phyloP scores from a whole-genome alignment of 805 yeast genomes.

The Candida namnaoensis region DNA sequence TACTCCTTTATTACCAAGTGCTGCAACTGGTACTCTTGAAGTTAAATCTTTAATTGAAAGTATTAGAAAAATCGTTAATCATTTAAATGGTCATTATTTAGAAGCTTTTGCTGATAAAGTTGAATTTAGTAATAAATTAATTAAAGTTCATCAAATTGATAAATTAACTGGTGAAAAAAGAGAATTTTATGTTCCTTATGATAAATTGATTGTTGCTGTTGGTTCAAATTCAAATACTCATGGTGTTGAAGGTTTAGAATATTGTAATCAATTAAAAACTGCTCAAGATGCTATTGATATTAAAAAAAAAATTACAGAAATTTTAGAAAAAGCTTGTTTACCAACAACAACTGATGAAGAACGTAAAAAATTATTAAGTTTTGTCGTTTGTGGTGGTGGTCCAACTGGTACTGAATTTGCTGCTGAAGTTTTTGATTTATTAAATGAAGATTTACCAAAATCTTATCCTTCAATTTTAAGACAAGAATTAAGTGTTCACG shows the following conservation, averaged over 20 bases:
- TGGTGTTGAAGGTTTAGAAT: constrained; percentile 61
- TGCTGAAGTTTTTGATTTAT: constrained; percentile 58
- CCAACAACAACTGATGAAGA: constrained; percentile 60
- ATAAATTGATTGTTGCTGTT: constrained; percentile 58
- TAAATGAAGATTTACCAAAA: constrained; percentile 54
- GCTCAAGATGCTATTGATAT: constrained; percentile 56
- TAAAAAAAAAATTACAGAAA: constrained; percentile 43
- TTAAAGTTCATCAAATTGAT: constrained; percentile 43
- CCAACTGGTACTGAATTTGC: constrained; percentile 74
- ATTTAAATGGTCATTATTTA: constrained; percentile 50
- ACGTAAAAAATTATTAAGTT: constrained; percentile 49
- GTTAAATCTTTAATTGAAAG: constrained; percentile 58
- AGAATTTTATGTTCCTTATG: constrained; percentile 60
- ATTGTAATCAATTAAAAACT: constrained; percentile 54
- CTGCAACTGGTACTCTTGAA: constrained; percentile 65
- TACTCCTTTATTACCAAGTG: constrained; percentile 62
- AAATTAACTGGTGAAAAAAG: constrained; percentile 29
- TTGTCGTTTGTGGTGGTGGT: constrained; percentile 69
- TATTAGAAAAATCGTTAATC: constrained; percentile 44
- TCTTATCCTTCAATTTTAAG: constrained; percentile 51
- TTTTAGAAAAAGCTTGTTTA: constrained; percentile 53
- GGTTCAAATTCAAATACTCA: constrained; percentile 65
- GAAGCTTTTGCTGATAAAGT: constrained; percentile 56
- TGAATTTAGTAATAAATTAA: constrained; percentile 44
- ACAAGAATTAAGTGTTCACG: constrained; percentile 58